A percentile compares a stretch with the other conserved stretches of the same genome.
phyloP scores from a whole-genome alignment of 1,284 basidiomycete genomes.

The Boletus holoroseus region DNA sequence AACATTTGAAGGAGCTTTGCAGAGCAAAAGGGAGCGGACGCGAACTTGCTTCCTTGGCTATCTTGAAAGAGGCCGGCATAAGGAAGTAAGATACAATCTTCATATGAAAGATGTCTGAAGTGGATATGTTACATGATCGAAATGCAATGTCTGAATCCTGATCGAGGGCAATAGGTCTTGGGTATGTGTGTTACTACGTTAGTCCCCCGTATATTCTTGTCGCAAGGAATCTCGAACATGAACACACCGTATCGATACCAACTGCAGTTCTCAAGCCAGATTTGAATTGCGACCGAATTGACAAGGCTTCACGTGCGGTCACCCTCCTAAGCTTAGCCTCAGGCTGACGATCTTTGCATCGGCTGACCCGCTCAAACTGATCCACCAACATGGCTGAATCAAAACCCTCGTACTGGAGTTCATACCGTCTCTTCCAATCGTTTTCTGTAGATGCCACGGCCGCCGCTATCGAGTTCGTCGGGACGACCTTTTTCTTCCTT shows the following conservation, averaged over 20 bases:
- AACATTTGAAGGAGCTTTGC: constrained; percentile 9
- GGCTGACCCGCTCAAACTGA: not conserved
- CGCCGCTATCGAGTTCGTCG: constrained; percentile 50
- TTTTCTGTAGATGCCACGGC: constrained; percentile 39
- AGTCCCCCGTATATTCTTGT: no score
- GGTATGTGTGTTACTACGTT: no score
- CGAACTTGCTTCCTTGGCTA: constrained; percentile 1
- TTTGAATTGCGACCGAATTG: constrained; percentile 6
- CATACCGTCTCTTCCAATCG: constrained; percentile 23
- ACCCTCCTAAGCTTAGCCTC: not conserved
- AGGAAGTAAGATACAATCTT: not conserved
- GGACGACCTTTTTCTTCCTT: constrained; percentile 56
- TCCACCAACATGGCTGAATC: constrained; percentile 8
- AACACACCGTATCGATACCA: not conserved
- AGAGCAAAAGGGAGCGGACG: constrained; percentile 12
- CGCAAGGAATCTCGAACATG: not conserved
- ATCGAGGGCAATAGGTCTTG: no score
- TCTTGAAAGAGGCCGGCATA: constrained; percentile 2
- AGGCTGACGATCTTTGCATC: not conserved
- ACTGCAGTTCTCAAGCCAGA: not conserved
- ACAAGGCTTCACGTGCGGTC: not conserved
- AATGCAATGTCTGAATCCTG: constrained; percentile 2
- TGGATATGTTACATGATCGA: not conserved
- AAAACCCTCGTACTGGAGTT: constrained; percentile 19
- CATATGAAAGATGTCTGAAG: no score